Evolutionary conservation across 257 asterid species (phyloP).

Genomic region (Echites panduratus): DNA sequence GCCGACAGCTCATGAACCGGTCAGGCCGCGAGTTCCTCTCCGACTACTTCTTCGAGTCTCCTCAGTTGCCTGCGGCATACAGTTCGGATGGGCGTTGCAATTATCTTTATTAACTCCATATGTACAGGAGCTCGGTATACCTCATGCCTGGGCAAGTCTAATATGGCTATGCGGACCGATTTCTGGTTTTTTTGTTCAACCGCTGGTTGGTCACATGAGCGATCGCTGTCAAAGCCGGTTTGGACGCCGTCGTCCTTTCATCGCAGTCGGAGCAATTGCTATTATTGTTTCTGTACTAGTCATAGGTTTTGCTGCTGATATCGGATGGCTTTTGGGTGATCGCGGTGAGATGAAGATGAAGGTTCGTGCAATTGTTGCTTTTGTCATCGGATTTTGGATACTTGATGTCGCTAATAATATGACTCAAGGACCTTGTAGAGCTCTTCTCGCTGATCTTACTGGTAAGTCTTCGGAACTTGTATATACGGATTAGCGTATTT

Average conservation of each 20-base stretch:
- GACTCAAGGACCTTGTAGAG: constrained; percentile 93
- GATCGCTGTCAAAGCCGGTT: constrained; percentile 61
- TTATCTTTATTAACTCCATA: constrained; percentile 67
- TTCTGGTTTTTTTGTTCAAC: constrained; percentile 85
- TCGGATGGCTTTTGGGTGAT: constrained; percentile 72
- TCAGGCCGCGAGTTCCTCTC: constrained; percentile 31
- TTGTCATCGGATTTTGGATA: constrained; percentile 75
- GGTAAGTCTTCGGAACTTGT: constrained; percentile 30
- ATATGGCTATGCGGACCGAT: constrained; percentile 92
- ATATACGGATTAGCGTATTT: neutral
- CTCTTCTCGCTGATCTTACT: constrained; percentile 82
- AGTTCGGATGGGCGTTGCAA: constrained; percentile 95
- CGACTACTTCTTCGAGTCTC: constrained; percentile 63
- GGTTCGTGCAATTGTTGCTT: constrained; percentile 55
- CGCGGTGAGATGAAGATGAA: constrained; percentile 30
- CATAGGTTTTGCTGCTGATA: constrained; percentile 68
- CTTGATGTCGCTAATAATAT: constrained; percentile 79
- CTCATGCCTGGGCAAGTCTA: constrained; percentile 82
- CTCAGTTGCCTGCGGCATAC: constrained; percentile 88
- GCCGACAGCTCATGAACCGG: constrained; percentile 24
- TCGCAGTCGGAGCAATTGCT: constrained; percentile 54
- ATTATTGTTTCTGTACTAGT: constrained; percentile 59
- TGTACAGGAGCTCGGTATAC: constrained; percentile 83
- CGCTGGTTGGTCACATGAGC: constrained; percentile 68
- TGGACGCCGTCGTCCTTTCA: constrained; percentile 85